These are phyloP conservation scores for Xylaria sp. DNA, from an alignment of 2,329 filamentous ascomycete genomes.

Conservation along the genomic window DNA sequence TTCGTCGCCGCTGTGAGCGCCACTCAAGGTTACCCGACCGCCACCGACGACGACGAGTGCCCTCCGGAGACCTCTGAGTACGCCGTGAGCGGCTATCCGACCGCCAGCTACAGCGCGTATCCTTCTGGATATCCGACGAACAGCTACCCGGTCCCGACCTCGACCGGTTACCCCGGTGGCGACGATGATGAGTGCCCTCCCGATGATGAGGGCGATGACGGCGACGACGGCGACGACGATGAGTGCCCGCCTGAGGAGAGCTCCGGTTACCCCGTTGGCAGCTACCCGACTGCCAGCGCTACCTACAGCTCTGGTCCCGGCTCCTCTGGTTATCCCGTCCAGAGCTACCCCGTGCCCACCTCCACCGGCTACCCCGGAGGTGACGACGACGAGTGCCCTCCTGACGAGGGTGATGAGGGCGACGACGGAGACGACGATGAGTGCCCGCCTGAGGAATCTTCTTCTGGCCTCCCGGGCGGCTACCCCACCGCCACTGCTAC, in stretches of 20 bases:
- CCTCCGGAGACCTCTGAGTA: constrained; percentile 29
- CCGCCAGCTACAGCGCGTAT: constrained; percentile 30
- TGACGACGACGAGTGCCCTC: constrained; percentile 32
- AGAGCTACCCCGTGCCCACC: constrained; percentile 31
- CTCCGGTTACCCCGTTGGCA: constrained; percentile 12
- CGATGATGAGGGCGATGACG: constrained; percentile 16
- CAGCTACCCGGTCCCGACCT: constrained; percentile 30
- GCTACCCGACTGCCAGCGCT: constrained; percentile 18
- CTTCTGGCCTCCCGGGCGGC: not conserved
- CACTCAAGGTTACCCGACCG: constrained; percentile 32
- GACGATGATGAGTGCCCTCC: constrained; percentile 33
- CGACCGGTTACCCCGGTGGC: constrained; percentile 30
- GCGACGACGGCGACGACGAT: constrained; percentile 22
- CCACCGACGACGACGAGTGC: constrained; percentile 29
- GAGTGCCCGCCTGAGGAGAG: constrained; percentile 27
- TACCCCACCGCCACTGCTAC: constrained; percentile 19
- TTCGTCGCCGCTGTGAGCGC: constrained; percentile 46
- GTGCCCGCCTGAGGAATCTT: constrained; percentile 19
- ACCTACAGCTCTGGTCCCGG: constrained; percentile 22
- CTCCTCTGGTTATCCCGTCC: constrained; percentile 11
- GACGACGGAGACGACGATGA: constrained; percentile 26
- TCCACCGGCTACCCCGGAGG: constrained; percentile 28
- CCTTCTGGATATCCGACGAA: constrained; percentile 29
- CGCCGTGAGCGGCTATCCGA: constrained; percentile 22
- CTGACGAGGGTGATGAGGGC: constrained; percentile 17